These are phyloP conservation scores for Hanseniaspora mollemarum DNA, from an alignment of 805 yeast species.

Conservation along the genomic window DNA sequence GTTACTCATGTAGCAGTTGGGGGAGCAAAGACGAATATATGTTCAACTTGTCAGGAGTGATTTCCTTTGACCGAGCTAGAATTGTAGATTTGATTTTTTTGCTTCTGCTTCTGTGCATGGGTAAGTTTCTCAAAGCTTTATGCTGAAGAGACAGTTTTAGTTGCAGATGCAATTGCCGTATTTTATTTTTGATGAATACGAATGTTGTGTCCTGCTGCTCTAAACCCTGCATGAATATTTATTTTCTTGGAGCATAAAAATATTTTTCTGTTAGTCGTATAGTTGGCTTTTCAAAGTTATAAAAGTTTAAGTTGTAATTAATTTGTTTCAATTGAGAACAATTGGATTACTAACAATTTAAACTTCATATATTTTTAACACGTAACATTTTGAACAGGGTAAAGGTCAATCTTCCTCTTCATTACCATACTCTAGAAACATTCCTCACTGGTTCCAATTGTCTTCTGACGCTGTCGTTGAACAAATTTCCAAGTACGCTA, in stretches of 20 bases:
- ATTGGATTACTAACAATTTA: conserved; percentile 15
- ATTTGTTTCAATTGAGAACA: conserved; percentile 7
- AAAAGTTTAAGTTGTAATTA: not conserved
- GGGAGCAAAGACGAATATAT: not conserved
- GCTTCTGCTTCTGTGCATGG: not conserved
- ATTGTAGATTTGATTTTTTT: not conserved
- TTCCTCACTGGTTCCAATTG: conserved; percentile 99
- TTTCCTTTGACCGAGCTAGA: conserved; percentile 7
- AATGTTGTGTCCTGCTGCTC: not conserved
- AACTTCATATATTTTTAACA: not conserved
- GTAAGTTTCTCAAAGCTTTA: too few relatives aligned
- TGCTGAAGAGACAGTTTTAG: too few relatives aligned
- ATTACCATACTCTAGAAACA: conserved; percentile 96
- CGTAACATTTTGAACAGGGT: conserved; percentile 49
- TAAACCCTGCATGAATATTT: not conserved
- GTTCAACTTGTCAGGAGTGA: conserved; percentile 12
- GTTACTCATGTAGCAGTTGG: too few relatives aligned
- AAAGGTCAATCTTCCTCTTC: conserved; percentile 99
- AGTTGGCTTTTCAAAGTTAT: not conserved
- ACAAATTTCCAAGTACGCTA: conserved; percentile 97
- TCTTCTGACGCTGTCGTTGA: conserved; percentile 91
- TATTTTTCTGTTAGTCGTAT: too few relatives aligned
- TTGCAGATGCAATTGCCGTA: too few relatives aligned
- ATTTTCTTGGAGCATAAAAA: not conserved
- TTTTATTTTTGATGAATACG: not conserved